Evolutionary conservation across 805 yeast genomes (phyloP).

Genomic region (Isabelozyma rhagii): DNA sequence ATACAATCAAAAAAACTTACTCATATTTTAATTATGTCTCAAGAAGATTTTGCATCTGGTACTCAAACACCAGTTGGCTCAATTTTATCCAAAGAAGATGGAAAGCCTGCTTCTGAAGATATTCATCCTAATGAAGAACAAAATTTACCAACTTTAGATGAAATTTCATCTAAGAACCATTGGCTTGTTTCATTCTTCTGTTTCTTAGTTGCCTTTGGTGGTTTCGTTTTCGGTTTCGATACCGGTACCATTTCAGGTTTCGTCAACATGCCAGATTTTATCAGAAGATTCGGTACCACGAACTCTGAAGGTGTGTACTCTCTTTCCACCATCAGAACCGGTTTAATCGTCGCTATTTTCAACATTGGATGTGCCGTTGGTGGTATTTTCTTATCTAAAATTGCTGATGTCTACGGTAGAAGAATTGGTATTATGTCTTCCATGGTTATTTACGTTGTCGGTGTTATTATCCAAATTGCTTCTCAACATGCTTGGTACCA

Average conservation of each 20-base stretch:
- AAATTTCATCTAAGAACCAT: slow-evolving; percentile 26
- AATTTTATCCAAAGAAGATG: slow-evolving; percentile 19
- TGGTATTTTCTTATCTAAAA: slow-evolving; percentile 54
- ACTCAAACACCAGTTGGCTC: slow-evolving; percentile 31
- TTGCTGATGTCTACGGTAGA: slow-evolving; percentile 62
- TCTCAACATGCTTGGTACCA: slow-evolving; percentile 58
- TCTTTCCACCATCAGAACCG: slow-evolving; percentile 45
- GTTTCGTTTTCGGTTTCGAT: slow-evolving; percentile 75
- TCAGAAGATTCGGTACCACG: slow-evolving; percentile 47
- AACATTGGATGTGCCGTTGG: slow-evolving; percentile 73
- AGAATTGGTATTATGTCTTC: slow-evolving; percentile 51
- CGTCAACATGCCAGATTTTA: slow-evolving; percentile 57
- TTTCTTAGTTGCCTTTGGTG: slow-evolving; percentile 65
- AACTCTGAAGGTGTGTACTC: slow-evolving; percentile 35
- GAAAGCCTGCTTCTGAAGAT: background rate
- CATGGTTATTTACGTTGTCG: slow-evolving; percentile 56
- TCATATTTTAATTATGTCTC: slow-evolving; percentile 14
- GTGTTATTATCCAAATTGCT: slow-evolving; percentile 58
- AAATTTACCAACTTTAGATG: slow-evolving; percentile 12
- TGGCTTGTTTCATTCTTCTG: slow-evolving; percentile 39
- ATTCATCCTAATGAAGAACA: background rate
- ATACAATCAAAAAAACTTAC: background rate
- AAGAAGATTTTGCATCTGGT: slow-evolving; percentile 24
- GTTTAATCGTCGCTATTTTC: slow-evolving; percentile 54
- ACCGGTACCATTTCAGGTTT: slow-evolving; percentile 77